Evolutionary conservation across 306 rosid species (phyloP), one percentile per base, ranked within the genome.

Genomic region (Chamaecrista fasciculata): DNA sequence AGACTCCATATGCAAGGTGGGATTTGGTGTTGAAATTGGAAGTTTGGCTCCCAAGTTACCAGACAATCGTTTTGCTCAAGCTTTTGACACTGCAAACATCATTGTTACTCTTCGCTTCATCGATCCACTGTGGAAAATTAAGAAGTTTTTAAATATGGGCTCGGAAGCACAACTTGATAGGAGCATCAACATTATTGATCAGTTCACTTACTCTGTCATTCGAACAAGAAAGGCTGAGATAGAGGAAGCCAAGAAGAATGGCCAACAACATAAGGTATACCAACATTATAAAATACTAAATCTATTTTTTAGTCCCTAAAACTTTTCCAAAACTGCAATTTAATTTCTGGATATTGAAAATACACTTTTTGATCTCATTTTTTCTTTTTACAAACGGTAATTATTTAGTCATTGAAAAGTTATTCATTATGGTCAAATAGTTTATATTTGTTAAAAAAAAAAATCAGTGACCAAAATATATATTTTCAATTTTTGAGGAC

Each of bases 11-110:
- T 88, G 97, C 58, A 94, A 88, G 76, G 97, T 94, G 51, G 99
- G 99, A 51, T 91, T 94, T 72, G 99, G 97, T 3, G 99, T 91
- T 31, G 99, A 94, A 80, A 91, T 94, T 79, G 97, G 95, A 74
- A 88, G 92, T 8, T 75, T 88, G 66, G 88, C 87, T 78, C 84
- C 95, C 1, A 73, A 83, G 71, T 77, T 87, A 10, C 95, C 96
- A 11, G 87, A 88, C 2, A 94, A 94, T 58, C 40, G n/a, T 37
- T 94, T 94, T 60, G 92, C 99, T 40, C 66, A 68, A 57, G 89
- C 99, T 60, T 94, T 94, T 73, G 99, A 94, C 74, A 84, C 78
- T 5, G 97, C 97, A 40, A 94, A 94, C 70, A 84, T 86, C 71
- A 86, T 86, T 4, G 99, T 94, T 26, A 94, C 97, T 0, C 89